phyloP scores from a whole-genome alignment of 495 filamentous ascomycete species.

The Annulohypoxylon stygium region DNA sequence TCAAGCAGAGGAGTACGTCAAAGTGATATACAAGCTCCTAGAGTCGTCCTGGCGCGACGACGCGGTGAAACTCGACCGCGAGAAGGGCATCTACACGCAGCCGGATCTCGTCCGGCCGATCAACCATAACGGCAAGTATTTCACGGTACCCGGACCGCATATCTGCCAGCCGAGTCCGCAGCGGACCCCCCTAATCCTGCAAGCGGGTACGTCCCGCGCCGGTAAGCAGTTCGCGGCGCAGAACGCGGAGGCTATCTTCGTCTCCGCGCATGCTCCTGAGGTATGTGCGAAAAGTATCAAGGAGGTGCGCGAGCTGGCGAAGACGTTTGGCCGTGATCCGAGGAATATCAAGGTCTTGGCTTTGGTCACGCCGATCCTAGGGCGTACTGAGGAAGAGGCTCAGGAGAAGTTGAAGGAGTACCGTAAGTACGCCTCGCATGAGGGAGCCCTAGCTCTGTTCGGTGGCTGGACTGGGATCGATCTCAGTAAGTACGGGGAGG shows the following conservation, averaged over 20 bases:
- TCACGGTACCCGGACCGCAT: conserved; percentile 73
- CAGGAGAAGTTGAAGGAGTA: conserved; percentile 64
- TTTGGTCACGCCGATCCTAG: conserved; percentile 62
- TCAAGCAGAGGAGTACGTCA: conserved; percentile 75
- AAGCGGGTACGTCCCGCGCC: conserved; percentile 73
- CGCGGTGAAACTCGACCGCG: conserved; percentile 69
- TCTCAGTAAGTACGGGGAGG: conserved; percentile 64
- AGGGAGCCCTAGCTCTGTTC: conserved; percentile 70
- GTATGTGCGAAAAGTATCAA: conserved; percentile 62
- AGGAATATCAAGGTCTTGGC: conserved; percentile 67
- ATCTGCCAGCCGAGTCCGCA: conserved; percentile 75
- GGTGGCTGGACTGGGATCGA: conserved; percentile 75
- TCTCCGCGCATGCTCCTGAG: conserved; percentile 62
- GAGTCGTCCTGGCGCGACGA: conserved; percentile 78
- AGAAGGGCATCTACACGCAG: conserved; percentile 69
- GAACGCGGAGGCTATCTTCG: conserved; percentile 71
- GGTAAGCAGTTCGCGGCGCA: conserved; percentile 75
- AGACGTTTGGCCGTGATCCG: conserved; percentile 62
- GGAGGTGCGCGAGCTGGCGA: conserved; percentile 62
- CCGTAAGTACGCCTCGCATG: conserved; percentile 65
- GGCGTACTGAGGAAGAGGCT: conserved; percentile 67
- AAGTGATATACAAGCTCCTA: conserved; percentile 77
- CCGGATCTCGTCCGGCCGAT: conserved; percentile 71
- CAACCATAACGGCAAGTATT: conserved; percentile 76
- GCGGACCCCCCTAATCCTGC: conserved; percentile 73